phyloP scores from a whole-genome alignment of 192 early-diverging fungal genomes.

The Paraglomus brasilianum region DNA sequence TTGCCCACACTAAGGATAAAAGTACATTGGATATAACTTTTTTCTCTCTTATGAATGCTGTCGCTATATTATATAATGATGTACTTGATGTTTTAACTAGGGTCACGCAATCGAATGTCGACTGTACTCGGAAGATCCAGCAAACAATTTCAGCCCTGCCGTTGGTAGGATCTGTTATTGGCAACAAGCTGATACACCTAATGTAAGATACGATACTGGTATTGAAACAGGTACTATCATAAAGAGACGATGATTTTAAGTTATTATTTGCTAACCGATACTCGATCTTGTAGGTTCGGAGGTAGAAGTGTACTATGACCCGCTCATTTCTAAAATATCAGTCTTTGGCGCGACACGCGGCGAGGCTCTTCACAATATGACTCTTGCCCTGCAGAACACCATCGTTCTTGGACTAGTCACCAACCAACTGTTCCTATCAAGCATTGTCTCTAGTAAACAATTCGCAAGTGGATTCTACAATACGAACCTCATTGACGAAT shows the following conservation, averaged over 20 bases:
- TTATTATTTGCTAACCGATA: constrained; percentile 3
- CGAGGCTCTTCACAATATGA: constrained; percentile 49
- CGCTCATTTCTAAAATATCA: constrained; percentile 62
- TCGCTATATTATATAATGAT: too few relatives aligned
- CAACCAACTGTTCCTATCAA: constrained; percentile 55
- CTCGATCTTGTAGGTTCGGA: constrained; percentile 36
- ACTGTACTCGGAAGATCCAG: constrained; percentile 62
- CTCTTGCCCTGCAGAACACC: constrained; percentile 42
- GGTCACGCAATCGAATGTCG: constrained; percentile 61
- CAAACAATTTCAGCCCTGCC: constrained; percentile 56
- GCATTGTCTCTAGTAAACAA: constrained; percentile 46
- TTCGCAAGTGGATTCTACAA: constrained; percentile 50
- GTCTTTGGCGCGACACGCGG: constrained; percentile 57
- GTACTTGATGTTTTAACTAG: constrained; percentile 26
- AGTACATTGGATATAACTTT: too few relatives aligned
- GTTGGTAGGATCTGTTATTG: constrained; percentile 57
- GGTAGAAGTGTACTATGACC: constrained; percentile 60
- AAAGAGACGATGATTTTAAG: background rate
- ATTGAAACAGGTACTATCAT: constrained; percentile 42
- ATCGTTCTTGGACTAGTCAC: constrained; percentile 57
- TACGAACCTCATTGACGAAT: constrained; percentile 48
- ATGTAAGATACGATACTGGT: constrained; percentile 54
- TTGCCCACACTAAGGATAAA: constrained; percentile 50
- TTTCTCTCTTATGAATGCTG: too few relatives aligned
- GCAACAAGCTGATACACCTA: constrained; percentile 38